Conservation (phyloP, 108 stramenopile genomes). For the Conticribra weissflogii region DNA sequence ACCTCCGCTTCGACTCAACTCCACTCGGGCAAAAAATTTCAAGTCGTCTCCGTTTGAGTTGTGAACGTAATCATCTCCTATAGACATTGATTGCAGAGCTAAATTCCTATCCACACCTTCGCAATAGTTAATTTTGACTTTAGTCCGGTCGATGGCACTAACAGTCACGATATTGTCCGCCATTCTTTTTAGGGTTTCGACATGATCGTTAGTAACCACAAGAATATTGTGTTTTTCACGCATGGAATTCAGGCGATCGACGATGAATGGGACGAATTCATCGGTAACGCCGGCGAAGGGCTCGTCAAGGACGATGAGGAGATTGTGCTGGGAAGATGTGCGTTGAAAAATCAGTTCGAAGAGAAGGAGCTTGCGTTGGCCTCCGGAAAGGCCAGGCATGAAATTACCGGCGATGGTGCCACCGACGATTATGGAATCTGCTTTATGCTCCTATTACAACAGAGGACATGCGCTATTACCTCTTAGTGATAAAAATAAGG, state of each 20-base stretch:
- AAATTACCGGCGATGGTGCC: slow-evolving; percentile 79
- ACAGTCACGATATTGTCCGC: slow-evolving; percentile 73
- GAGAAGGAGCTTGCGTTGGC: slow-evolving; percentile 67
- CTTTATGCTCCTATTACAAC: slow-evolving; percentile 57
- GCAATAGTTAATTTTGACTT: slow-evolving; percentile 53
- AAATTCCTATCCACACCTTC: slow-evolving; percentile 56
- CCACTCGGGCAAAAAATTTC: slow-evolving; percentile 67
- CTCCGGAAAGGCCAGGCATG: slow-evolving; percentile 67
- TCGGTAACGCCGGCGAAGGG: slow-evolving; percentile 81
- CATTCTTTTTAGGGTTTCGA: slow-evolving; percentile 58
- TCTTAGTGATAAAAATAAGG: no score
- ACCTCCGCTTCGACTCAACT: slow-evolving; percentile 48
- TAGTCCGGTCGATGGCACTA: slow-evolving; percentile 63
- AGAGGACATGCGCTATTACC: no score
- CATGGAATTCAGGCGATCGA: slow-evolving; percentile 56
- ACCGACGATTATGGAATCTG: slow-evolving; percentile 54
- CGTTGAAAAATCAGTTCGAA: slow-evolving; percentile 76
- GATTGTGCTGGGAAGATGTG: slow-evolving; percentile 42
- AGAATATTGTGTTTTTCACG: slow-evolving; percentile 63
- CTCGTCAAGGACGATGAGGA: slow-evolving; percentile 67
- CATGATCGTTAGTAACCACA: slow-evolving; percentile 81
- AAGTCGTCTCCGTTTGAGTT: slow-evolving; percentile 42
- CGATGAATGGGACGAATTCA: slow-evolving; percentile 75
- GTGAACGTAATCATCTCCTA: slow-evolving; percentile 57
- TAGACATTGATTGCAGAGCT: slow-evolving; percentile 54